phyloP scores from a whole-genome alignment of 768 basidiomycete genomes.

The Nevesoporus exiguus region DNA sequence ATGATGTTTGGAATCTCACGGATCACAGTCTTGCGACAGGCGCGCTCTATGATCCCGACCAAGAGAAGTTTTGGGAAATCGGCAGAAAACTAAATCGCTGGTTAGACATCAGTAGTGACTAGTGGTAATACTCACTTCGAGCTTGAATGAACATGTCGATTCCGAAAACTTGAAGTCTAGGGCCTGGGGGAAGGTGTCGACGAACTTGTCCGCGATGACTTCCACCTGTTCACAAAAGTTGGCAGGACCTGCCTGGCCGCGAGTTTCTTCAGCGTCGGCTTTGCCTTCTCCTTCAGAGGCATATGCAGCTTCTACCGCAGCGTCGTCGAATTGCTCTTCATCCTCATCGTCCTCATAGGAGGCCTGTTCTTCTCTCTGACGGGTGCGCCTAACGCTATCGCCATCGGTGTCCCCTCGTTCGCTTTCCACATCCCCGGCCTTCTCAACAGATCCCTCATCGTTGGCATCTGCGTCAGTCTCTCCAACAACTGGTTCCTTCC shows the following conservation, averaged over 20 bases:
- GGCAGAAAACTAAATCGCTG: constrained; percentile 64
- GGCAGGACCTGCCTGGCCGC: constrained; percentile 18
- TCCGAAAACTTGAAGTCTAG: constrained; percentile 71
- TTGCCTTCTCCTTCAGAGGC: constrained; percentile 46
- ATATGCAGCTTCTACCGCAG: constrained; percentile 59
- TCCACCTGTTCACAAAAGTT: constrained; percentile 42
- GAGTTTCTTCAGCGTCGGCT: constrained; percentile 30
- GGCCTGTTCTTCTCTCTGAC: constrained; percentile 68
- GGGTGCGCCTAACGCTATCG: constrained; percentile 69
- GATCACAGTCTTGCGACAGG: constrained; percentile 79
- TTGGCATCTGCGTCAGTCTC: constrained; percentile 50
- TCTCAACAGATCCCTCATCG: constrained; percentile 39
- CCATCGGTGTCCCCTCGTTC: constrained; percentile 83
- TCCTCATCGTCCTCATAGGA: constrained; percentile 65
- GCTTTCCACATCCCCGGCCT: constrained; percentile 62
- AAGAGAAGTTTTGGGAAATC: constrained; percentile 91
- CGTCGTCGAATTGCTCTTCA: constrained; percentile 48
- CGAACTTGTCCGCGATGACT: constrained; percentile 49
- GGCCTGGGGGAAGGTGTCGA: constrained; percentile 57
- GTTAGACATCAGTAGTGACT: background rate
- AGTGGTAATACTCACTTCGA: constrained; percentile 62
- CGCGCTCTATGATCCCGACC: constrained; percentile 88
- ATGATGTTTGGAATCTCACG: constrained; percentile 88
- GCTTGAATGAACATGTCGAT: constrained; percentile 67
- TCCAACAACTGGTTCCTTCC: constrained; percentile 39